Percentiles rank a stretch among this genome's conserved stretches.
phyloP scores from a whole-genome alignment of 2,329 filamentous ascomycete species.

The Aspergillus luchuensis region DNA sequence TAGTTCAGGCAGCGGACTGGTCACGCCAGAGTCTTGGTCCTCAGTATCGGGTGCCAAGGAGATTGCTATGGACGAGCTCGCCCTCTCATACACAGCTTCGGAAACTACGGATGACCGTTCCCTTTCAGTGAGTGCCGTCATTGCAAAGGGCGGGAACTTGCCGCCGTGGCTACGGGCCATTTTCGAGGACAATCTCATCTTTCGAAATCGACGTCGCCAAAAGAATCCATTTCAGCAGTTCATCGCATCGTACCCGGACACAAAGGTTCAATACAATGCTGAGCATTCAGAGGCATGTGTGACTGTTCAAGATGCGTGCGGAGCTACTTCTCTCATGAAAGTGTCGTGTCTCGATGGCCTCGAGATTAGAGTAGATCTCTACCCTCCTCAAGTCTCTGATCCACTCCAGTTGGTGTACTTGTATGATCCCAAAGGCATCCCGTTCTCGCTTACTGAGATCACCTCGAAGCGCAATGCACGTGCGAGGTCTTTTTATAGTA shows the following conservation, averaged over 20 bases:
- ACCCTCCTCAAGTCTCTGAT: not conserved
- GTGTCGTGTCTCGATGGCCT: slow-evolving; percentile 13
- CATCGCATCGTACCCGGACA: slow-evolving; percentile 5
- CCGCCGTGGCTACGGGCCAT: slow-evolving; percentile 18
- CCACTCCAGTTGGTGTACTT: slow-evolving; percentile 79
- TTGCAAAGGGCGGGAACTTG: not conserved
- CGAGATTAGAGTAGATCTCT: slow-evolving; percentile 15
- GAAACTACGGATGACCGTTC: slow-evolving; percentile 10
- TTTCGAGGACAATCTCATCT: slow-evolving; percentile 8
- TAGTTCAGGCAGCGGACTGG: slow-evolving; percentile 41
- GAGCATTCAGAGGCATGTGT: slow-evolving; percentile 11
- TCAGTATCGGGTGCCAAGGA: slow-evolving; percentile 62
- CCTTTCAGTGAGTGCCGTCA: not conserved
- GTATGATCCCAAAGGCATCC: slow-evolving; percentile 86
- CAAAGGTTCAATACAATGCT: slow-evolving; percentile 5
- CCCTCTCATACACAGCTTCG: slow-evolving; percentile 14
- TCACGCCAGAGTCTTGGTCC: slow-evolving; percentile 54
- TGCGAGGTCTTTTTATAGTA: slow-evolving; percentile 98
- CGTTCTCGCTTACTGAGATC: slow-evolving; percentile 87
- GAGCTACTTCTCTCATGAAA: slow-evolving; percentile 1
- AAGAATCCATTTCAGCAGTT: slow-evolving; percentile 18
- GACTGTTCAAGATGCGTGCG: not conserved
- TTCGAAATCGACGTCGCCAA: slow-evolving; percentile 10
- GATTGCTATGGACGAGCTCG: slow-evolving; percentile 11
- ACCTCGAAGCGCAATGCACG: slow-evolving; percentile 91